Percentiles rank a stretch among this genome's conserved stretches.
Evolutionary conservation across 208 protist species (phyloP).

Genomic region (Leptomonas pyrrhocoris): DNA sequence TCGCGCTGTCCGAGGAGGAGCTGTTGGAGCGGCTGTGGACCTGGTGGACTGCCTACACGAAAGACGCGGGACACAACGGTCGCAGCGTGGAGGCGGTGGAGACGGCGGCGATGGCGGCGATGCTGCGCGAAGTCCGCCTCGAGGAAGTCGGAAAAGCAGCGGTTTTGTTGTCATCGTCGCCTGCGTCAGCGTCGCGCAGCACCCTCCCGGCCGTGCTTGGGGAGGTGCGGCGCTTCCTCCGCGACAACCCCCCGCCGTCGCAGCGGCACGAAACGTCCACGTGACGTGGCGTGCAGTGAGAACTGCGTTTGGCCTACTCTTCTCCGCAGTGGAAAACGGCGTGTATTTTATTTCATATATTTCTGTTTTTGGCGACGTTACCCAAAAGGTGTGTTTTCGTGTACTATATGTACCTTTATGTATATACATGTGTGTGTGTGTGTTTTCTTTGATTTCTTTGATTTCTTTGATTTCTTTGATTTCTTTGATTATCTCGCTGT

Average conservation of each 20-base stretch:
- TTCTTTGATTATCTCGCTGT: not conserved
- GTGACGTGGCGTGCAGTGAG: not conserved
- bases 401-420: too few relatives aligned
- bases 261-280: not conserved
- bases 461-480: not conserved
- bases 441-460: not conserved
- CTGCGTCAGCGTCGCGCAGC: not conserved
- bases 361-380: too few relatives aligned
- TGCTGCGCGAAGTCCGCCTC: slow-evolving; percentile 17
- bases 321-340: not conserved
- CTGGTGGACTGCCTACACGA: slow-evolving; percentile 23
- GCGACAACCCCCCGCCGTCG: not conserved
- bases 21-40: slow-evolving; percentile 31
- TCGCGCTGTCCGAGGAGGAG: slow-evolving; percentile 17
- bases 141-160: not conserved
- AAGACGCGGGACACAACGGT: not conserved
- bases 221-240: slow-evolving; percentile 10
- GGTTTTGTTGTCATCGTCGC: not conserved
- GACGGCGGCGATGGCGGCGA: slow-evolving; percentile 2
- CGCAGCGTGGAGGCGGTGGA: slow-evolving; percentile 3
- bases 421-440: too few relatives aligned
- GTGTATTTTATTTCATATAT: too few relatives aligned
- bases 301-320: too few relatives aligned
- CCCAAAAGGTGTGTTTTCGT: too few relatives aligned
- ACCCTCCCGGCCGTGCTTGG: not conserved